Evolutionary conservation across 768 basidiomycete genomes (phyloP), one percentile per base, ranked within the genome.

Genomic region (Jaapia argillacea): DNA sequence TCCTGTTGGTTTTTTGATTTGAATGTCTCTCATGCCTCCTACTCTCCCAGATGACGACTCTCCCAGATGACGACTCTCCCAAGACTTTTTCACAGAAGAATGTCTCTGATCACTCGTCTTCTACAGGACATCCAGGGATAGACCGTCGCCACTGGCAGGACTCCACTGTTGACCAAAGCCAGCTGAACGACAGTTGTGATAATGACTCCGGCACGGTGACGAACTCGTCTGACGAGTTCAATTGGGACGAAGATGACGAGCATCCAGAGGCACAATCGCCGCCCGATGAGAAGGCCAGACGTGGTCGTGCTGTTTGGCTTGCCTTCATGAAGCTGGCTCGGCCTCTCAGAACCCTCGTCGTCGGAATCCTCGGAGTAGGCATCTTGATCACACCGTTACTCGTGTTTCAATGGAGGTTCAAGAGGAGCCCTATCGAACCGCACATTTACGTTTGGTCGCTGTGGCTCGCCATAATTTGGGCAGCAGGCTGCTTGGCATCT

Each of bases 401-500:
- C 48, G 76, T 88, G 44, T 75, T 85, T 47, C 63, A 81, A 45
- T 54, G 84, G 40, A 73, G 71, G 41, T 87, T 83, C 55, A 65
- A 63, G 43, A 60, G 60, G 28, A 75, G 58, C 45, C 48, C 62
- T 14, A 72, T 66, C 10, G 68, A 68, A 41, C 57, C 65, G 21
- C 79, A 85, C 48, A 78, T 83, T 12, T 70, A 73, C 46, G 69
- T 74, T 66, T 75, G 69, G 68, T 83, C 80, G 4, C 60, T 85
- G 31, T 86, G 83, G 83, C 53, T 84, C 25, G 65, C 82, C 5
- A 71, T 84, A 24, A 67, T 69, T 27, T 86, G 82, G 82, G 74
- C 75, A 10, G 67, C 78, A 22, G 67, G 61, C 12, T 80, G 79
- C 49, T 62, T 54, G 3, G 85, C 84, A 3, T 77, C 74, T 48